Evolutionary conservation across 2,329 filamentous ascomycete genomes (phyloP), one percentile per base, ranked within the genome.

Genomic region (Colletotrichum sp.): DNA sequence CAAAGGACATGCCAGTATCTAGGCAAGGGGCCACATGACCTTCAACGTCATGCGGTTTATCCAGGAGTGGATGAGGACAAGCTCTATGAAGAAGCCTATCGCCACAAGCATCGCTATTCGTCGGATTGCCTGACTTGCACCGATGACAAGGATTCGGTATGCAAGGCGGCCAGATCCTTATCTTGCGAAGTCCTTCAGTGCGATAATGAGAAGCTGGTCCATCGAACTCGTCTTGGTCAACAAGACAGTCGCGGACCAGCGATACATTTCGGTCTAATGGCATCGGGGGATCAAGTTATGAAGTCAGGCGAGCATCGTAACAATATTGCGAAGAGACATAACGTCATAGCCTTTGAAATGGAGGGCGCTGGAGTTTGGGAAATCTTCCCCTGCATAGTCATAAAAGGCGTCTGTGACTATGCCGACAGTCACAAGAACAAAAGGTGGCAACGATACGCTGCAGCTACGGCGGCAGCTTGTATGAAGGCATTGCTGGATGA

Each of bases 351-450:
- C 58, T 12, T 83, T 82, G 83, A 85, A 52, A 85, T 85, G 82
- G 83, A 85, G 68, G 80, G 79, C 4, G 82, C 81, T 3, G 83
- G 82, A 4, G 77, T 81, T 1, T 84, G 81, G 81, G 79, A 83
- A 13, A 76, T 77, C 8, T 55, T 82, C 16, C 77, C 81, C 0
- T 81, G 78, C 24, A 64, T 85, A 1, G 76, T 85, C 2, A 81
- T 85, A 61, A 84, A 84, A 69, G 85, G 85, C 3, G 81, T 85
- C 0, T 85, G 82, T 38, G 82, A 87, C 78, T 87, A 86, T 73
- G 82, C 83, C 0, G 85, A 87, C 73, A 81, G 82, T 48, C 85
- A 86, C 77, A 85, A 86, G 77, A 82, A 79, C 55, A 83, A 84
- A 32, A 69, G 16, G 1, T 87, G 84, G 85, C 84, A 87, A 69